These are phyloP conservation scores for Fusarium anthophilum DNA, from an alignment of 2,329 filamentous ascomycete species.

Conservation along the genomic window DNA sequence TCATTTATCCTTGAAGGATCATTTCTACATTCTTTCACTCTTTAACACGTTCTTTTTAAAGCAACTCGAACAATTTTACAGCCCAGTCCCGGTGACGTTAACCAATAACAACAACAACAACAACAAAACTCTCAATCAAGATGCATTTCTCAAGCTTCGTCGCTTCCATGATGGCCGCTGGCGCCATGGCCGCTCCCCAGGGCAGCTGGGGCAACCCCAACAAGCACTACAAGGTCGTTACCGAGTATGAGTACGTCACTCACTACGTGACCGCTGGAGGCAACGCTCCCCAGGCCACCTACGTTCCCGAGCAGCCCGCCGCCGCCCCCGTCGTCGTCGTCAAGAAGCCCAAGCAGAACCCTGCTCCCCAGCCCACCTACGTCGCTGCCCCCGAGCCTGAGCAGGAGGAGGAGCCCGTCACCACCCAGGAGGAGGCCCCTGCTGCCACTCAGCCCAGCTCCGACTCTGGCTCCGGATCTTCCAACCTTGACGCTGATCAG, in stretches of 20 bases:
- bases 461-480: conserved; percentile 10
- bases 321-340: neutral
- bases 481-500: conserved; percentile 32
- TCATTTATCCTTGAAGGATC: conserved; percentile 35
- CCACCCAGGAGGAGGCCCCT: neutral
- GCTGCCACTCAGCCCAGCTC: neutral
- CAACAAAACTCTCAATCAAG: conserved; percentile 21
- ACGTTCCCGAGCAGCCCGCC: neutral
- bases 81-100: conserved; percentile 31
- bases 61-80: neutral
- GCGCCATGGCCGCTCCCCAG: conserved; percentile 31
- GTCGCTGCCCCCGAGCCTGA: neutral
- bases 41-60: conserved; percentile 6
- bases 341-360: conserved; percentile 1
- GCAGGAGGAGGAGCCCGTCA: neutral
- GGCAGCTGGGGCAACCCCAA: neutral
- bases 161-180: conserved; percentile 25
- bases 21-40: conserved; percentile 24
- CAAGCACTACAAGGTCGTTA: conserved; percentile 15
- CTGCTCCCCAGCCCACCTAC: neutral
- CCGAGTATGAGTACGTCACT: conserved; percentile 26
- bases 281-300: neutral
- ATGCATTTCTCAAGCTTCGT: conserved; percentile 35
- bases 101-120: neutral
- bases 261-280: conserved; percentile 21